A percentile compares a stretch with the other conserved stretches of the same genome.
Conservation (phyloP, 306 rosid genomes). For the Pterocarpus macrocarpus region DNA sequence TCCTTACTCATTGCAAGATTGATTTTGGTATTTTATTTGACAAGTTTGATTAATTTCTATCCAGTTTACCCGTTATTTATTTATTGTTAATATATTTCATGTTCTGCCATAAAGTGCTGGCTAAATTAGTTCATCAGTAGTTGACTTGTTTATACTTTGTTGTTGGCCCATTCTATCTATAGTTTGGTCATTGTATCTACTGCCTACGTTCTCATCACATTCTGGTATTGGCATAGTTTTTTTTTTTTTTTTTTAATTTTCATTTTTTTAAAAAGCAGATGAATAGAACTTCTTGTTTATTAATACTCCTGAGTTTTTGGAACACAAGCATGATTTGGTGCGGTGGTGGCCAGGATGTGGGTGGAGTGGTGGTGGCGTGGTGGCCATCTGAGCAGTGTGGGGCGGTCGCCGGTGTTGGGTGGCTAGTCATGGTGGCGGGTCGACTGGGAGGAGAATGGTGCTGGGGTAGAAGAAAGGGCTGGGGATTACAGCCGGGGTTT, state of each 20-base stretch:
- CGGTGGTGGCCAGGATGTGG: no score
- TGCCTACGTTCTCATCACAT: slow-evolving; percentile 25
- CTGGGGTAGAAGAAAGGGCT: no score
- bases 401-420: no score
- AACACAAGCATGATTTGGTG: background rate
- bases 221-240: background rate
- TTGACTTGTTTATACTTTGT: background rate
- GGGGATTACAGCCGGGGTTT: no score
- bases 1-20: background rate
- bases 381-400: no score
- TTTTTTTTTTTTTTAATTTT: no score
- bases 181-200: slow-evolving; percentile 1
- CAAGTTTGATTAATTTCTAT: background rate
- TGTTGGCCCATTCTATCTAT: background rate
- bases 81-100: background rate
- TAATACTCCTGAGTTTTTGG: slow-evolving; percentile 5
- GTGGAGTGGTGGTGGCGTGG: no score
- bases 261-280: background rate
- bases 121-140: background rate
- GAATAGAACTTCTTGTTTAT: slow-evolving; percentile 5
- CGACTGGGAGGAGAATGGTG: no score
- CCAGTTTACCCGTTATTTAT: background rate
- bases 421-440: no score
- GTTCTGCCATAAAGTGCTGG: background rate
- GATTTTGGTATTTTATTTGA: no score